Evolutionary conservation across 73 alveolate genomes (phyloP).

Genomic region (Stentor coeruleus): DNA sequence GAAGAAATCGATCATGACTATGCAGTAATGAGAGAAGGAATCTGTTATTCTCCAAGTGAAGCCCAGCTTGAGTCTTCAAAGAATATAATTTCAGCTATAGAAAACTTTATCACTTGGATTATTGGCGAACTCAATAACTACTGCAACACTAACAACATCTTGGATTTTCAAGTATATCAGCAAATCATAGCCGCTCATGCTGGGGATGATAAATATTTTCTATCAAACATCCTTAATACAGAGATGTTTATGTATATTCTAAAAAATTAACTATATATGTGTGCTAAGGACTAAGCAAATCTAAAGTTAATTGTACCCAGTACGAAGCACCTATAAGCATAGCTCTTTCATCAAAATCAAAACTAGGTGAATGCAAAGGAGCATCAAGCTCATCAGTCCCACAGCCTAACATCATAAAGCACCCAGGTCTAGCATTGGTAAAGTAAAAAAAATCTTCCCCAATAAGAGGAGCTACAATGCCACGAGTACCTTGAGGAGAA

Average conservation of each 20-base stretch:
- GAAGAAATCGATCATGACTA: no score
- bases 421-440: slow-evolving; percentile 26
- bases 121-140: not conserved
- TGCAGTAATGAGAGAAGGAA: not conserved
- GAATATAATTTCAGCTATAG: no score
- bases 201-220: not conserved
- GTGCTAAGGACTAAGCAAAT: slow-evolving; percentile 19
- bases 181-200: not conserved
- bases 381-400: not conserved
- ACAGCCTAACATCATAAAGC: slow-evolving; percentile 20
- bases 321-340: slow-evolving; percentile 35
- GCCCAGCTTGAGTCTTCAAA: not conserved
- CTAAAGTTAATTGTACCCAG: slow-evolving; percentile 34
- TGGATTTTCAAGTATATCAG: not conserved
- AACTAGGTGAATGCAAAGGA: slow-evolving; percentile 25
- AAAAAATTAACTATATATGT: not conserved
- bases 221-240: not conserved
- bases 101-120: not conserved
- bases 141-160: not conserved
- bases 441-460: slow-evolving; percentile 36
- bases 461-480: slow-evolving; percentile 12
- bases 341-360: slow-evolving; percentile 36
- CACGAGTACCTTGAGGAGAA: not conserved
- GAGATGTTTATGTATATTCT: not conserved
- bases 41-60: not conserved